Percentiles rank a stretch among this genome's conserved stretches.
These are phyloP conservation scores for Kluyveromyces lactis DNA, from an alignment of 805 yeast genomes.

Conservation along the genomic window DNA sequence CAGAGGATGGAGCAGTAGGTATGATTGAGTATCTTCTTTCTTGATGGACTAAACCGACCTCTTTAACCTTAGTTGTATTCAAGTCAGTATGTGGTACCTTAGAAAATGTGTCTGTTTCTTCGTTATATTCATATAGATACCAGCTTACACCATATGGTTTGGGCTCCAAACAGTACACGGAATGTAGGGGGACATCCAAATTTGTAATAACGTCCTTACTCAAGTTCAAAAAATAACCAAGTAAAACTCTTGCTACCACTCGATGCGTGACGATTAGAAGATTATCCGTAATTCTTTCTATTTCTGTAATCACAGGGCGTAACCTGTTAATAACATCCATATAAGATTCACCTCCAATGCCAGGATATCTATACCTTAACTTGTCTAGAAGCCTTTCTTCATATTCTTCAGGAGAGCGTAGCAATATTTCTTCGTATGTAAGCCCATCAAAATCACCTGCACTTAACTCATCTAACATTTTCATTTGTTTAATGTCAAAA, in stretches of 20 bases:
- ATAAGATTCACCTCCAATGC: conserved; percentile 95
- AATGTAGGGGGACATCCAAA: conserved; percentile 87
- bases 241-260: conserved; percentile 77
- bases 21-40: conserved; percentile 67
- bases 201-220: conserved; percentile 76
- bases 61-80: conserved; percentile 47
- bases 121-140: conserved; percentile 82
- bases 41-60: conserved; percentile 60
- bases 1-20: conserved; percentile 57
- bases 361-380: conserved; percentile 85
- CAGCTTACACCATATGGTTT: conserved; percentile 95
- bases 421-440: conserved; percentile 82
- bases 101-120: conserved; percentile 64
- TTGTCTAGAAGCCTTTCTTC: conserved; percentile 68
- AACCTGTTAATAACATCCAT: conserved; percentile 86
- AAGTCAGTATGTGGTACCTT: conserved; percentile 43
- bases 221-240: conserved; percentile 84
- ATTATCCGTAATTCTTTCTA: conserved; percentile 87
- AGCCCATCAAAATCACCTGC: conserved; percentile 90
- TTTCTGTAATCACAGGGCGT: conserved; percentile 83
- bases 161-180: conserved; percentile 82
- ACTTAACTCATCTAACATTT: conserved; percentile 89
- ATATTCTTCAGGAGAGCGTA: conserved; percentile 67
- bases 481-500: conserved; percentile 76
- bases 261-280: conserved; percentile 78